Evolutionary conservation across 352 stramenopile genomes (phyloP).

Genomic region (Phytophthora tubulina): DNA sequence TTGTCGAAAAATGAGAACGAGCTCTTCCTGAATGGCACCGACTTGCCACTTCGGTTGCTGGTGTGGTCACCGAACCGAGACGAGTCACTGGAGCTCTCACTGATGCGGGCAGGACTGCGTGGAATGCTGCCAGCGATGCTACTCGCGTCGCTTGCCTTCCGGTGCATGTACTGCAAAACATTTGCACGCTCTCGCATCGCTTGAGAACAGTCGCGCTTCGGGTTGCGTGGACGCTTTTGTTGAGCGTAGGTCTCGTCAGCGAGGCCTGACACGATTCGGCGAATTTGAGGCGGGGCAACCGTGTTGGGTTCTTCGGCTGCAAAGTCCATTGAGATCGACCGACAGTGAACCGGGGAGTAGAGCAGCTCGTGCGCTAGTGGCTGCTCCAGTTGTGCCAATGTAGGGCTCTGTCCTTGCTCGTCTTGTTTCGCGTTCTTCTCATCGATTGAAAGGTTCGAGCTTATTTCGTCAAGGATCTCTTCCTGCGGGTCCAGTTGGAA

Average conservation of each 20-base stretch:
- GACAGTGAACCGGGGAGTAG: constrained; percentile 47
- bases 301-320: constrained; percentile 27
- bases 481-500: constrained; percentile 43
- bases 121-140: constrained; percentile 74
- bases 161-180: constrained; percentile 89
- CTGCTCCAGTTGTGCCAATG: constrained; percentile 24
- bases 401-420: constrained; percentile 20
- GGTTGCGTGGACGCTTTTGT: constrained; percentile 35
- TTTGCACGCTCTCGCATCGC: constrained; percentile 85
- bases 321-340: constrained; percentile 48
- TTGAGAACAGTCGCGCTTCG: constrained; percentile 63
- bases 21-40: constrained; percentile 63
- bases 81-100: constrained; percentile 78
- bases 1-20: constrained; percentile 92
- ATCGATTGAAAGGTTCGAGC: constrained; percentile 26
- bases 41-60: constrained; percentile 60
- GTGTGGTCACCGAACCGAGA: constrained; percentile 60
- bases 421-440: constrained; percentile 30
- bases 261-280: constrained; percentile 54
- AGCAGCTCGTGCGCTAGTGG: constrained; percentile 38
- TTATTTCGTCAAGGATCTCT: constrained; percentile 37
- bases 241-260: constrained; percentile 26
- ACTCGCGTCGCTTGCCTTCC: constrained; percentile 85
- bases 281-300: constrained; percentile 38
- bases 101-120: constrained; percentile 65